phyloP scores from a whole-genome alignment of 495 filamentous ascomycete species.

The Penicillium herquei region DNA sequence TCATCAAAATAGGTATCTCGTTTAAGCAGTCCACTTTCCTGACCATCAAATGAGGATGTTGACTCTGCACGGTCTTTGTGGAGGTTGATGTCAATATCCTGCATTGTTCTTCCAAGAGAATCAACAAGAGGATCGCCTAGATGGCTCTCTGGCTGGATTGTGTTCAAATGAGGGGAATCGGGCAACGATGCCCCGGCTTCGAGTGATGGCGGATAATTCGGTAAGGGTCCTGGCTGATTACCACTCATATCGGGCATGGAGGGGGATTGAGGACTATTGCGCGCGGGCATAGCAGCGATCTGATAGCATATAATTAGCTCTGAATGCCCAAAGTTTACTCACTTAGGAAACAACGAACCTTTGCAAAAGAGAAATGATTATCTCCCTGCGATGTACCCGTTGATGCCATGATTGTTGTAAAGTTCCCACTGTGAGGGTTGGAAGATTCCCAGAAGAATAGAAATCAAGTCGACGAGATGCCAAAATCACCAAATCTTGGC shows the following conservation, averaged over 20 bases:
- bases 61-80: constrained; percentile 30
- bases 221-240: constrained; percentile 19
- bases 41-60: constrained; percentile 27
- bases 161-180: constrained; percentile 18
- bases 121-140: constrained; percentile 30
- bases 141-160: constrained; percentile 15
- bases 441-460: constrained; percentile 13
- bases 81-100: constrained; percentile 31
- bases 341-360: constrained; percentile 25
- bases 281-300: constrained; percentile 46
- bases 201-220: constrained; percentile 19
- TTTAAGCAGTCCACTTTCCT: constrained; percentile 35
- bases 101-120: constrained; percentile 34
- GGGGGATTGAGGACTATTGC: constrained; percentile 26
- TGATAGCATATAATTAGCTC: constrained; percentile 13
- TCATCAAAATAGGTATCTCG: constrained; percentile 50
- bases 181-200: constrained; percentile 18
- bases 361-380: constrained; percentile 46
- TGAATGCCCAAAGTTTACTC: background rate
- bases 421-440: constrained; percentile 15
- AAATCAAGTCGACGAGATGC: constrained; percentile 22
- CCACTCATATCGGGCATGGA: constrained; percentile 22
- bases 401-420: constrained; percentile 36
- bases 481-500: constrained; percentile 22
- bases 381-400: constrained; percentile 29